Percentiles rank a stretch among this genome's conserved stretches.
phyloP scores from a whole-genome alignment of 2,329 filamentous ascomycete genomes.

The Niveomyces coronatus region DNA sequence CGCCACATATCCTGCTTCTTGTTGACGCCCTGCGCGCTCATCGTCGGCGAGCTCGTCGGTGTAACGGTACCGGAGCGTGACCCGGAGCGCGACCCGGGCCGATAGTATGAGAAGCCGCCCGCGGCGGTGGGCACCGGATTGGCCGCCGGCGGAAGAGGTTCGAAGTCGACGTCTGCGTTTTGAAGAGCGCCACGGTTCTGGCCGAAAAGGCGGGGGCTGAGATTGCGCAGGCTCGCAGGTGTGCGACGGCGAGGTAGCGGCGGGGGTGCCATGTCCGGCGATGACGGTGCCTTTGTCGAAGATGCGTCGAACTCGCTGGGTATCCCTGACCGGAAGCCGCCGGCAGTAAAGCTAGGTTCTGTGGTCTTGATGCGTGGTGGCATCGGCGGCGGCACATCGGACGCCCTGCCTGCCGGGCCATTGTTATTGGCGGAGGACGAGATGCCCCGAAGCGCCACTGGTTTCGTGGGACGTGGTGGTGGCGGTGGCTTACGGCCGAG shows the following conservation, averaged over 20 bases:
- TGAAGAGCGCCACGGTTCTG: constrained; percentile 22
- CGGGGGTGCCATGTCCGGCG: constrained; percentile 27
- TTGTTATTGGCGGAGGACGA: constrained; percentile 22
- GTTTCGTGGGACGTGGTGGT: constrained; percentile 49
- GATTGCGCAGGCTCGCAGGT: constrained; percentile 22
- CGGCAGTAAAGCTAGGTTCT: not conserved
- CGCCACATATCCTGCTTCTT: constrained; percentile 67
- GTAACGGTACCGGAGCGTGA: constrained; percentile 21
- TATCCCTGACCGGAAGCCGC: constrained; percentile 9
- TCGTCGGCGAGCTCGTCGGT: constrained; percentile 24
- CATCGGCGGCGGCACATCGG: constrained; percentile 8
- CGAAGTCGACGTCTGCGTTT: constrained; percentile 32
- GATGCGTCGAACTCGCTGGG: constrained; percentile 9
- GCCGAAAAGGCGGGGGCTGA: constrained; percentile 21
- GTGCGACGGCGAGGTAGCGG: constrained; percentile 38
- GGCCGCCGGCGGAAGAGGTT: constrained; percentile 26
- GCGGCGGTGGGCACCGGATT: constrained; percentile 12
- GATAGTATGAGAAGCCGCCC: constrained; percentile 15
- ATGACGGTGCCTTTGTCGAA: constrained; percentile 8
- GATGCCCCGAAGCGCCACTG: constrained; percentile 39
- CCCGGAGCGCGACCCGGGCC: constrained; percentile 21
- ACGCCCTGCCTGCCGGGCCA: constrained; percentile 3
- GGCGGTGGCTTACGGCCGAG: constrained; percentile 28
- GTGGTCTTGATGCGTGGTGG: constrained; percentile 10
- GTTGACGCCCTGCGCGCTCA: constrained; percentile 33